phyloP scores from a whole-genome alignment of 169 alveolate genomes.

The Cyclospora cayetanensis region DNA sequence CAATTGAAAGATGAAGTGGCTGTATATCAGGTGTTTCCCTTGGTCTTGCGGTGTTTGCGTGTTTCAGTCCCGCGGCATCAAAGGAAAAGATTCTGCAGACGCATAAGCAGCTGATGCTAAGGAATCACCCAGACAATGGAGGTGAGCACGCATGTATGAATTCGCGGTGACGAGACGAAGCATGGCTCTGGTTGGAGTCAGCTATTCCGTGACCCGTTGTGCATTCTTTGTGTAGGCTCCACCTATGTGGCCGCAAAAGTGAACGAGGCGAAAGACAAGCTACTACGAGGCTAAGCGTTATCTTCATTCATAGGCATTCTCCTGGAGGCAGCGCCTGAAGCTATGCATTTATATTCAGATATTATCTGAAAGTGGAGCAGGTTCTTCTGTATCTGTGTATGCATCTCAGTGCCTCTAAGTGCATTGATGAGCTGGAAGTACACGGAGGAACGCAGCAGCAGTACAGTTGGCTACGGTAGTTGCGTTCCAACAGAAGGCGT shows the following conservation, averaged over 20 bases:
- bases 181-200: too few species aligned
- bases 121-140: constrained; percentile 92
- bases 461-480: too few species aligned
- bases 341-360: too few species aligned
- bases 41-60: neutral
- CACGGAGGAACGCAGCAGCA: too few species aligned
- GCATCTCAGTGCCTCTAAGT: too few species aligned
- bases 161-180: neutral
- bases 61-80: constrained; percentile 80
- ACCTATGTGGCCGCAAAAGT: constrained; percentile 92
- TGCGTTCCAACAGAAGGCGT: too few species aligned
- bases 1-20: neutral
- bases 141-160: constrained; percentile 74
- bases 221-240: constrained; percentile 77
- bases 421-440: too few species aligned
- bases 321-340: too few species aligned
- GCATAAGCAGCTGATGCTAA: constrained; percentile 89
- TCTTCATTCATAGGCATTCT: too few species aligned
- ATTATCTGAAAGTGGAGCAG: too few species aligned
- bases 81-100: constrained; percentile 84
- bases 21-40: neutral
- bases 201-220: neutral
- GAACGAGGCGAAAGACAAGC: constrained; percentile 89
- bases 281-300: constrained; percentile 59
- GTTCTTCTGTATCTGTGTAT: too few species aligned